phyloP scores from a whole-genome alignment of 768 basidiomycete genomes.

The Daedaleopsis nitida region DNA sequence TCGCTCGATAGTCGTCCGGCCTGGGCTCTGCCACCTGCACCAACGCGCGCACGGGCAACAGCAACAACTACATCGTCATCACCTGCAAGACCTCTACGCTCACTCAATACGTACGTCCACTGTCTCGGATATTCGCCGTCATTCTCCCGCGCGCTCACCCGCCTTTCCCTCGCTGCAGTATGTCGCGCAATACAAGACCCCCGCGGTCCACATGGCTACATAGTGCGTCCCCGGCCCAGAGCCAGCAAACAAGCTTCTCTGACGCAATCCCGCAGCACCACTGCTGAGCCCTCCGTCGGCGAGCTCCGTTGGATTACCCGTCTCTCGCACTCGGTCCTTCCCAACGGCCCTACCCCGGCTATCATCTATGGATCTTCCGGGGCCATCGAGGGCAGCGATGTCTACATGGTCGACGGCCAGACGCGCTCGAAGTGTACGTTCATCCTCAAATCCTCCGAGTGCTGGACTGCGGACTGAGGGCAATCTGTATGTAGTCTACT shows the following conservation, averaged over 20 bases:
- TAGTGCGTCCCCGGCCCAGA: background rate
- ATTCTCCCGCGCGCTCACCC: background rate
- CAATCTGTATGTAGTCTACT: background rate
- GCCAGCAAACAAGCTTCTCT: background rate
- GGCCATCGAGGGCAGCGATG: constrained; percentile 51
- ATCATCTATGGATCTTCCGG: constrained; percentile 42
- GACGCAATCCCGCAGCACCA: constrained; percentile 22
- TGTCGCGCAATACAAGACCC: constrained; percentile 1
- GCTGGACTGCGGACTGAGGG: no score
- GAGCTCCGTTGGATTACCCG: constrained; percentile 53
- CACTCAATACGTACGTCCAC: background rate
- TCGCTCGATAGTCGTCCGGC: constrained; percentile 30
- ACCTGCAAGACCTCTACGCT: constrained; percentile 48
- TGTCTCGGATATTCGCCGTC: background rate
- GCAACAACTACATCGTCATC: constrained; percentile 40
- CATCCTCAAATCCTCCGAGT: constrained; percentile 31
- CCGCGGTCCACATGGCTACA: background rate
- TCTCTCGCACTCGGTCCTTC: constrained; percentile 41
- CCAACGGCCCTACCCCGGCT: constrained; percentile 41
- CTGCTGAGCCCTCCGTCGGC: constrained; percentile 49
- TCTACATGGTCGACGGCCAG: constrained; percentile 45
- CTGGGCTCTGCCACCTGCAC: constrained; percentile 41
- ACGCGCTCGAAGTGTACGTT: constrained; percentile 54
- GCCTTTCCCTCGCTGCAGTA: background rate
- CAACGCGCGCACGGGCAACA: constrained; percentile 42